These are phyloP conservation scores for Tulasnella sp. DNA, from an alignment of 768 basidiomycete genomes.

Conservation along the genomic window DNA sequence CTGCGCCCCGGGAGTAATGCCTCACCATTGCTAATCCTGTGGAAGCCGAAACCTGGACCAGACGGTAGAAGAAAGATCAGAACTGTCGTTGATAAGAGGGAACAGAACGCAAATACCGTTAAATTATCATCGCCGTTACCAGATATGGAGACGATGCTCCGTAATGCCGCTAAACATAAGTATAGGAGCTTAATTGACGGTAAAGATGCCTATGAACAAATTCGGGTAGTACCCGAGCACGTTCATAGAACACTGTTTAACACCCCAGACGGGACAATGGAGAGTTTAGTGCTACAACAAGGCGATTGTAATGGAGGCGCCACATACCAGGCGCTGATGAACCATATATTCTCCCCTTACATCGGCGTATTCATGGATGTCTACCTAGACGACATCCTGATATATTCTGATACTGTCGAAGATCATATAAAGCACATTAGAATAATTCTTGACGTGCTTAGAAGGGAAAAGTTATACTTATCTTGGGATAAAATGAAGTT, in stretches of 20 bases:
- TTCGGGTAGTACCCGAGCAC: slow-evolving; percentile 20
- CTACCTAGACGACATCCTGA: slow-evolving; percentile 54
- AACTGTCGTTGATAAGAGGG: slow-evolving; percentile 31
- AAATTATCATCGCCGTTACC: slow-evolving; percentile 30
- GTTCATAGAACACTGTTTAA: slow-evolving; percentile 21
- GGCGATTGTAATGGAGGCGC: slow-evolving; percentile 44
- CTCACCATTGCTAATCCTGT: background rate
- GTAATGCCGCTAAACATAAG: slow-evolving; percentile 16
- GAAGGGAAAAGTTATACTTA: slow-evolving; percentile 43
- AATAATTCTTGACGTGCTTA: slow-evolving; percentile 42
- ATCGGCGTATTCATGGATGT: slow-evolving; percentile 52
- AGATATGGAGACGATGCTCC: slow-evolving; percentile 27
- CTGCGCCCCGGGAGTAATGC: slow-evolving; percentile 4
- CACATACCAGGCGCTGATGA: slow-evolving; percentile 46
- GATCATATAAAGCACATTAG: slow-evolving; percentile 46
- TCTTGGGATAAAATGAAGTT: slow-evolving; percentile 43
- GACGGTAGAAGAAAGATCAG: slow-evolving; percentile 24
- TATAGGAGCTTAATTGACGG: slow-evolving; percentile 27
- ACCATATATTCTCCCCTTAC: slow-evolving; percentile 42
- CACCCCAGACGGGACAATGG: slow-evolving; percentile 27
- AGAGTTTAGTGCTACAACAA: slow-evolving; percentile 35
- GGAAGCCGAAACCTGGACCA: slow-evolving; percentile 20
- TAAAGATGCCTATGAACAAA: slow-evolving; percentile 31
- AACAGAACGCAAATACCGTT: slow-evolving; percentile 23
- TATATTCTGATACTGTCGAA: slow-evolving; percentile 48